Percentiles rank a stretch among this genome's conserved stretches.
Conservation (phyloP, 352 stramenopile species). For the Phytopythium cucurbitacearum region DNA sequence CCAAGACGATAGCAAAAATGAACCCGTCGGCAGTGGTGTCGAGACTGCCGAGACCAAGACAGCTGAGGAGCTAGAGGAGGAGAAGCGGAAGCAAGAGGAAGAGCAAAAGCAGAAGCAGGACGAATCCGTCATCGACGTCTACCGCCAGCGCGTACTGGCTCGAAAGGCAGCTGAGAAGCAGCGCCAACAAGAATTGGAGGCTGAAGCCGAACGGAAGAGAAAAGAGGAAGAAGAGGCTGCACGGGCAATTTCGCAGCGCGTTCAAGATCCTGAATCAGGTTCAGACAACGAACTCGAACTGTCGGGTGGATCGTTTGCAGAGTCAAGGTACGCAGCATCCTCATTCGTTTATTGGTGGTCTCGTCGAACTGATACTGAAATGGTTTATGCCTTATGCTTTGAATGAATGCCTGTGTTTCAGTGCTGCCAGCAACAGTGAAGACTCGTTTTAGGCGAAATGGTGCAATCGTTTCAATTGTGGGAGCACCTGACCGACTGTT, state of each 20-base stretch:
- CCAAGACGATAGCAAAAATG: no score
- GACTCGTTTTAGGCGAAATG: slow-evolving; percentile 42
- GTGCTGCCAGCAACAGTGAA: slow-evolving; percentile 39
- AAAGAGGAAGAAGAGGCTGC: slow-evolving; percentile 36
- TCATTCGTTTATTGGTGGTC: slow-evolving; percentile 1
- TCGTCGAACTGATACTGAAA: slow-evolving; percentile 1
- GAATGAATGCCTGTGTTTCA: slow-evolving; percentile 7
- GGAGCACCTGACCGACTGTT: not conserved
- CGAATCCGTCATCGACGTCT: slow-evolving; percentile 54
- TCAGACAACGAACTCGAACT: slow-evolving; percentile 56
- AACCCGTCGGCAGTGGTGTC: no score
- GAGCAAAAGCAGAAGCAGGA: slow-evolving; percentile 57
- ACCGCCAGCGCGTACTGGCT: slow-evolving; percentile 58
- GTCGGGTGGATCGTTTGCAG: slow-evolving; percentile 55
- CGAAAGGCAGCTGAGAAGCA: slow-evolving; percentile 64
- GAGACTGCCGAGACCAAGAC: not conserved
- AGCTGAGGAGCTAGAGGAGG: slow-evolving; percentile 13
- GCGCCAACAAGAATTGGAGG: slow-evolving; percentile 37
- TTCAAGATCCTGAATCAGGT: slow-evolving; percentile 14
- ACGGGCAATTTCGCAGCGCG: slow-evolving; percentile 5
- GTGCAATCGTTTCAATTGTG: not conserved
- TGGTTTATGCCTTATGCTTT: slow-evolving; percentile 4
- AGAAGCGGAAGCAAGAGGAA: slow-evolving; percentile 17
- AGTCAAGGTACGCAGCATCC: slow-evolving; percentile 46
- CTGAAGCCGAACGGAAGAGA: slow-evolving; percentile 20